These are phyloP conservation scores for Beta lomatogona DNA, from an alignment of 179 eudicot genomes.

Conservation along the genomic window DNA sequence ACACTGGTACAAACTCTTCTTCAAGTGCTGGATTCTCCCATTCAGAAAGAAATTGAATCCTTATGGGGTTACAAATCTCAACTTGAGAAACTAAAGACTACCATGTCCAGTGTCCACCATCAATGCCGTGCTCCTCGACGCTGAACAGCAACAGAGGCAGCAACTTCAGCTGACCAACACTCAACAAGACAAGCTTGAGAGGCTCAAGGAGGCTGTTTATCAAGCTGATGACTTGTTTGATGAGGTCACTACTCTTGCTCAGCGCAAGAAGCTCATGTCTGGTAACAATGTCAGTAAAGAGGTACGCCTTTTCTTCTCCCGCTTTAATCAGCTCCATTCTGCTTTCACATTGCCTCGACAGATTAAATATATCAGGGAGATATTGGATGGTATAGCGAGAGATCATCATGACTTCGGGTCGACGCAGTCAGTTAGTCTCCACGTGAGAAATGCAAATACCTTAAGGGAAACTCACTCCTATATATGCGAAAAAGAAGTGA, in stretches of 20 bases:
- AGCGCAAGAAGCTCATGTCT: background rate
- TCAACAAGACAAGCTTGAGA: background rate
- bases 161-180: background rate
- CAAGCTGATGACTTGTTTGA: background rate
- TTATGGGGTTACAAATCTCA: background rate
- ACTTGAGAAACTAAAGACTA: background rate
- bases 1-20: background rate
- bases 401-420: constrained; percentile 22
- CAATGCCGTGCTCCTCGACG: background rate
- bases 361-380: background rate
- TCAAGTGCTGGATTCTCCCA: background rate
- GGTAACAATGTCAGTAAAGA: background rate
- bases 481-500: background rate
- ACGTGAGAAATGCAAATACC: background rate
- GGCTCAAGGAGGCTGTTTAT: background rate
- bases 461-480: constrained; percentile 15
- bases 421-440: background rate
- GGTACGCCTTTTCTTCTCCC: background rate
- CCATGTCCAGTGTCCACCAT: background rate
- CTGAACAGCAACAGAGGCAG: constrained; percentile 7
- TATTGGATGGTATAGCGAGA: constrained; percentile 13
- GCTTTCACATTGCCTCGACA: no score
- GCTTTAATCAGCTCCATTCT: background rate
- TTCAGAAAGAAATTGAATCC: background rate
- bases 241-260: background rate